These are phyloP conservation scores for Hygrocybe punicea DNA, from an alignment of 768 basidiomycete species.

Conservation along the genomic window DNA sequence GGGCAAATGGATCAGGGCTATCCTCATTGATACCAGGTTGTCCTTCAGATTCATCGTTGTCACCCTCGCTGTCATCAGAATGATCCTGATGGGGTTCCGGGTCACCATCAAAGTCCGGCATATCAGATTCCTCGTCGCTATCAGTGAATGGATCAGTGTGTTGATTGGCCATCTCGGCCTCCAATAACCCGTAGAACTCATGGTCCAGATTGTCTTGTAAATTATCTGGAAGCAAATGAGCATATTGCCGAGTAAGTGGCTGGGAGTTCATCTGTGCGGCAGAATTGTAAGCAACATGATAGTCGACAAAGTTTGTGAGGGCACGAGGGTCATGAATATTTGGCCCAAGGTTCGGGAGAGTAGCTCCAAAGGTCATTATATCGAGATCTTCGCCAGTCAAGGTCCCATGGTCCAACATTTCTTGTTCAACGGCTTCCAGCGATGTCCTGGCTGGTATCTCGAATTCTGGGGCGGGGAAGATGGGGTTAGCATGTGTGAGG, in stretches of 20 bases:
- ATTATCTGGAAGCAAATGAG: not conserved
- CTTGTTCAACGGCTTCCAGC: not conserved
- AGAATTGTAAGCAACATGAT: not conserved
- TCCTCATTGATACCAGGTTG: not conserved
- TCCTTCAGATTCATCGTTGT: not conserved
- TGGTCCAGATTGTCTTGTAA: not conserved
- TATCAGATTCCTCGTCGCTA: not conserved
- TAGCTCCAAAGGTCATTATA: not conserved
- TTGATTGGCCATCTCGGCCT: not conserved
- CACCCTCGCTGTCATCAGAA: not conserved
- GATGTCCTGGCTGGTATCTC: not conserved
- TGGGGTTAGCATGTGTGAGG: not conserved
- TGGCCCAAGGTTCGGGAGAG: not conserved
- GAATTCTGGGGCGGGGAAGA: not conserved
- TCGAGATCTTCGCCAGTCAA: not conserved
- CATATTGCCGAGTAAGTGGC: not conserved
- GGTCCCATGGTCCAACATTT: not conserved
- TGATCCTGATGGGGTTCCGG: not conserved
- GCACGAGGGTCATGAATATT: not conserved
- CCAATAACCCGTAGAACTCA: not conserved
- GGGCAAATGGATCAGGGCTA: not conserved
- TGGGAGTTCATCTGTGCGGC: not conserved
- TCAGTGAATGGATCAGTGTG: too few relatives aligned
- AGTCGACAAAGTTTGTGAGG: not conserved
- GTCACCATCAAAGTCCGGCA: not conserved